These are phyloP conservation scores for Penicillium chermesinum DNA, from an alignment of 495 filamentous ascomycete species.

Conservation along the genomic window DNA sequence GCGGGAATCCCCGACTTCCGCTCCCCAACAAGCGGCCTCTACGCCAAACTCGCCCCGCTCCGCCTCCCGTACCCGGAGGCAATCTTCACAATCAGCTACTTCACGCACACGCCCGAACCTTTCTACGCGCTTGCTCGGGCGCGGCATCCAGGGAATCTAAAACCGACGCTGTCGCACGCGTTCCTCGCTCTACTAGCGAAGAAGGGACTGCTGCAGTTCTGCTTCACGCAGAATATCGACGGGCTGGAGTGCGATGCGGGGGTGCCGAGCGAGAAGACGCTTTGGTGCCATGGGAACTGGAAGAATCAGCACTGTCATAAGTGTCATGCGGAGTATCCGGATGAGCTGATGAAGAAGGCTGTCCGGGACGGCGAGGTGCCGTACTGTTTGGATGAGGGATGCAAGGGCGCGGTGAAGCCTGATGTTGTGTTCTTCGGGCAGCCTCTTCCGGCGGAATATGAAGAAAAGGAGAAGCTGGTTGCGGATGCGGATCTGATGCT, in stretches of 20 bases:
- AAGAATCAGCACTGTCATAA: constrained; percentile 75
- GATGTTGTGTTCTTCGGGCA: constrained; percentile 94
- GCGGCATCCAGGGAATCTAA: constrained; percentile 73
- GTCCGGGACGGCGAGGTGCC: constrained; percentile 60
- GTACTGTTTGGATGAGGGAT: constrained; percentile 51
- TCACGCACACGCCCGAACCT: constrained; percentile 67
- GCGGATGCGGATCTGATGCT: constrained; percentile 66
- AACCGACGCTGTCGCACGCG: constrained; percentile 69
- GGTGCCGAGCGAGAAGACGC: constrained; percentile 63
- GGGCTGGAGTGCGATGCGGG: constrained; percentile 77
- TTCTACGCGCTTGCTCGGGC: constrained; percentile 85
- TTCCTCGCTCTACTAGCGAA: constrained; percentile 66
- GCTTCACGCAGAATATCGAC: constrained; percentile 95
- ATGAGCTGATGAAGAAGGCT: constrained; percentile 59
- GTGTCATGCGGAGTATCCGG: constrained; percentile 61
- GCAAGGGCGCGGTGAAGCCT: constrained; percentile 79
- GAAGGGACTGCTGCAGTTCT: constrained; percentile 65
- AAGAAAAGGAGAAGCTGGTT: constrained; percentile 44
- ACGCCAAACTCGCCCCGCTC: constrained; percentile 73
- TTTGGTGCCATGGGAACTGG: constrained; percentile 86
- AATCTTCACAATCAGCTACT: constrained; percentile 74
- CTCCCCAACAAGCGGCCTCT: constrained; percentile 68
- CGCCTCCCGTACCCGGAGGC: constrained; percentile 70
- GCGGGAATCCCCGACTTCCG: constrained; percentile 78
- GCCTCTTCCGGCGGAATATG: constrained; percentile 61